Base-by-base conservation (phyloP, 805 yeast species). In the Metschnikowia hibisci region DNA sequence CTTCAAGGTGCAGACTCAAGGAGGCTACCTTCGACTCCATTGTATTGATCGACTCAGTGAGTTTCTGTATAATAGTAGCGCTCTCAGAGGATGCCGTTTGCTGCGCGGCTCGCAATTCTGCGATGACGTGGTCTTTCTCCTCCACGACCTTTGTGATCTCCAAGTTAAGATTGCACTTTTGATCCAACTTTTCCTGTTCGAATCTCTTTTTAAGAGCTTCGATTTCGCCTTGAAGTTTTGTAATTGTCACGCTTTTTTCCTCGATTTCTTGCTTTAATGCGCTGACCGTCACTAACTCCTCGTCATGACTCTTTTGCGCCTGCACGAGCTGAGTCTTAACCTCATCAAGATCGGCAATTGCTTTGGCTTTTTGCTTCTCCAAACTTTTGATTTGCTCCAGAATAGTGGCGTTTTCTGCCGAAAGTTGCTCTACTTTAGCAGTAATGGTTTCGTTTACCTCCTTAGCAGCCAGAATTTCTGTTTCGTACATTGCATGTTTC, bases 91-190 rank as follows among this genome's bases (percentile, higher is more conserved):
- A 6, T 11, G 14, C 20, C 27, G 18, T 37, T 22, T 37, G 29
- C 13, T 37, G 33, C 22, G 18, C 5, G 15, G 14, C 22, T 9
- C 29, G 14, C 32, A 40, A 16, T 32, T 32, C 13, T 38, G 42
- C 16, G 39, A 29, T 28, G 34, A 26, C 9, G 16, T 40, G 44
- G 45, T 62, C 66, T 41, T 57, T 58, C 15, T 48, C 52, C 7
- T 56, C 57, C 5, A 53, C 46, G 31, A 56, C 33, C 25, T 42
- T 47, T 31, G 63, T 64, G 35, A 62, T 44, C 31, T 58, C 57
- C 27, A 45, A 30, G 42, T 58, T 61, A 45, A 62, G 52, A 36
- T 59, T 57, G 50, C 54, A 56, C 14, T 58, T 55, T 32, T 53
- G 52, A 16, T 57, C 52, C 28, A 47, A 20, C 31, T 53, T 43